These are phyloP conservation scores for Coemansia sp. DNA, from an alignment of 192 early-diverging fungal genomes.

Conservation along the genomic window DNA sequence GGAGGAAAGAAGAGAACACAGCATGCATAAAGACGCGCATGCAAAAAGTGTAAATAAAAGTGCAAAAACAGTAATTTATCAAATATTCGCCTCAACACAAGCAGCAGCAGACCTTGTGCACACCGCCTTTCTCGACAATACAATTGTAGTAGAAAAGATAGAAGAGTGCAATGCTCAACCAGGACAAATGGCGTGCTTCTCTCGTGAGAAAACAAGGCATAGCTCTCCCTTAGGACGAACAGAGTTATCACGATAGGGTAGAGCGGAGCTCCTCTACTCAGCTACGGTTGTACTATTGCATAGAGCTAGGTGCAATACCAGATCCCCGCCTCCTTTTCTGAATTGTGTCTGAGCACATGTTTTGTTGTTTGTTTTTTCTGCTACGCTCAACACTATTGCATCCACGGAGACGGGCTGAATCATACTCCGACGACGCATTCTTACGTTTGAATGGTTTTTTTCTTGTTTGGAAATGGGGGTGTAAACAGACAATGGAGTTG, in stretches of 20 bases:
- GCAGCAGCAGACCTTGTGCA: background rate
- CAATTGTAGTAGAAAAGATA: background rate
- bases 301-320: background rate
- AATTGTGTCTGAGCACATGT: background rate
- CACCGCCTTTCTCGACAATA: slow-evolving; percentile 2
- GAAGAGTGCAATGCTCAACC: slow-evolving; percentile 1
- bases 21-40: background rate
- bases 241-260: background rate
- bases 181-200: no score
- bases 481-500: background rate
- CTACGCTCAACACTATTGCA: background rate
- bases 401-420: background rate
- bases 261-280: background rate
- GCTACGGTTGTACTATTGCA: background rate
- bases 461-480: background rate
- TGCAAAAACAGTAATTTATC: background rate
- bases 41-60: background rate
- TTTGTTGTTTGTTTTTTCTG: background rate
- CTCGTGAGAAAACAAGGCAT: background rate
- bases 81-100: background rate
- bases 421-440: background rate
- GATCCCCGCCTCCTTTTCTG: background rate
- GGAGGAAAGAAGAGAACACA: background rate
- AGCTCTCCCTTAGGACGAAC: background rate
- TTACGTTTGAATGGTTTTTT: background rate